These are phyloP conservation scores for Xylariaceae sp. DNA, from an alignment of 2,329 filamentous ascomycete species.

Conservation along the genomic window DNA sequence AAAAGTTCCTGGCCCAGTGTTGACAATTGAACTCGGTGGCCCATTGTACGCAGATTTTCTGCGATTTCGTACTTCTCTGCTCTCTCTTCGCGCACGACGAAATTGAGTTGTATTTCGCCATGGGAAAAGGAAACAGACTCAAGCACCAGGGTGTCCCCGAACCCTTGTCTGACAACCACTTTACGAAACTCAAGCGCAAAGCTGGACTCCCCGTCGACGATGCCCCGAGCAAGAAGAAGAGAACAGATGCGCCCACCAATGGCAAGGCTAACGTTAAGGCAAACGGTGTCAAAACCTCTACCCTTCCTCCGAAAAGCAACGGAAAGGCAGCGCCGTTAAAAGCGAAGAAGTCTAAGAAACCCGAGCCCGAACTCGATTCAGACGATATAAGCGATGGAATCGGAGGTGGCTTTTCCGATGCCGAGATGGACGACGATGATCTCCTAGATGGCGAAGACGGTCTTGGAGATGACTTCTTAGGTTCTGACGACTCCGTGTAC, in stretches of 20 bases:
- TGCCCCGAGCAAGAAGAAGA: conserved; percentile 63
- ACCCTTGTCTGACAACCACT: conserved; percentile 75
- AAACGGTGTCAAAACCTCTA: conserved; percentile 32
- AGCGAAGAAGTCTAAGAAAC: conserved; percentile 33
- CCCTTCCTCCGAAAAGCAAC: conserved; percentile 36
- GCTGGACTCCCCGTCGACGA: conserved; percentile 64
- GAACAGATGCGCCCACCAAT: conserved; percentile 27
- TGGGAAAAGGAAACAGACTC: conserved; percentile 91
- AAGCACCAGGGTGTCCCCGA: conserved; percentile 80
- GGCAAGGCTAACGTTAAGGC: conserved; percentile 35
- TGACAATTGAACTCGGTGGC: conserved; percentile 1
- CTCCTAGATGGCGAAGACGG: conserved; percentile 34
- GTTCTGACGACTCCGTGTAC: conserved; percentile 60
- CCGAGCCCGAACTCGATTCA: conserved; percentile 44
- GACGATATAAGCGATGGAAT: conserved; percentile 46
- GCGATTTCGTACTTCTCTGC: neutral
- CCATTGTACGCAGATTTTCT: neutral
- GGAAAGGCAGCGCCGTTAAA: conserved; percentile 32
- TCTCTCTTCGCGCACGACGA: neutral
- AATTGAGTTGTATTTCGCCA: conserved; percentile 42
- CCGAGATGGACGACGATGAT: conserved; percentile 43
- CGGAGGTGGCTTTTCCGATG: conserved; percentile 41
- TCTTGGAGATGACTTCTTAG: conserved; percentile 60
- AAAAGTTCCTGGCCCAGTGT: conserved; percentile 25
- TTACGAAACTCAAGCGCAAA: conserved; percentile 83